Percentiles rank a stretch among this genome's conserved stretches.
These are phyloP conservation scores for Helenozyma baotianmanensis DNA, from an alignment of 805 yeast genomes.

Conservation along the genomic window DNA sequence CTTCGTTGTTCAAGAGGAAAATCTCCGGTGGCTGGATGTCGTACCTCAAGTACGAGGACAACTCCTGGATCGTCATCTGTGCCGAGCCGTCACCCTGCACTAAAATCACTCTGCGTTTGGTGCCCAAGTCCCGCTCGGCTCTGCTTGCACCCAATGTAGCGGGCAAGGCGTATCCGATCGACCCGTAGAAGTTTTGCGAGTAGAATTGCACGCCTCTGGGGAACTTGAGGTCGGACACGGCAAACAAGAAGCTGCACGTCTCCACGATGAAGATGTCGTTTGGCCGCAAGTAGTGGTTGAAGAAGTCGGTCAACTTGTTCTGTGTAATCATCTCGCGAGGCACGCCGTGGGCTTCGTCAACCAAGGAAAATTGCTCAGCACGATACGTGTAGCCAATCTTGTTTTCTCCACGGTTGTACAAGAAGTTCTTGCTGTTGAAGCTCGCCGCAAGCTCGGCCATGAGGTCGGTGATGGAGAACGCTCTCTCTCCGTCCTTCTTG, in stretches of 20 bases:
- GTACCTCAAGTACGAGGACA: slow-evolving; percentile 58
- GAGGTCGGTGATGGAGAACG: slow-evolving; percentile 29
- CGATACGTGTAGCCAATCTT: slow-evolving; percentile 15
- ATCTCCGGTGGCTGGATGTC: slow-evolving; percentile 58
- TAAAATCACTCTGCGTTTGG: slow-evolving; percentile 55
- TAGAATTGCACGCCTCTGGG: slow-evolving; percentile 49
- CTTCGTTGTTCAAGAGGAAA: slow-evolving; percentile 75
- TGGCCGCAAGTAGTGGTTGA: slow-evolving; percentile 42
- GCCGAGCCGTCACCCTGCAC: slow-evolving; percentile 93
- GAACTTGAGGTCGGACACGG: slow-evolving; percentile 60
- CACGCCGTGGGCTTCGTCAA: slow-evolving; percentile 3
- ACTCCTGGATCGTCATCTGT: slow-evolving; percentile 89
- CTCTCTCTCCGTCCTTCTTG: slow-evolving; percentile 22
- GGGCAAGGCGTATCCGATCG: slow-evolving; percentile 88
- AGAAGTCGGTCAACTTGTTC: slow-evolving; percentile 29
- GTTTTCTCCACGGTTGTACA: slow-evolving; percentile 9
- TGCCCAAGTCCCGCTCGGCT: slow-evolving; percentile 56
- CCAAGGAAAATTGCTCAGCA: slow-evolving; percentile 7
- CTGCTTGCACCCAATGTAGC: slow-evolving; percentile 78
- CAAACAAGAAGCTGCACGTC: slow-evolving; percentile 81
- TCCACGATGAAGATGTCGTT: slow-evolving; percentile 75
- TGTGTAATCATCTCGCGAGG: slow-evolving; percentile 21
- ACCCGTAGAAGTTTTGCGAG: slow-evolving; percentile 73
- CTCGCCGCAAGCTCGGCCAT: slow-evolving; percentile 24
- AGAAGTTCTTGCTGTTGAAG: slow-evolving; percentile 13